A percentile compares a stretch with the other conserved stretches of the same genome.
phyloP scores from a whole-genome alignment of 2,329 filamentous ascomycete species.

The Epichloe sylvatica region DNA sequence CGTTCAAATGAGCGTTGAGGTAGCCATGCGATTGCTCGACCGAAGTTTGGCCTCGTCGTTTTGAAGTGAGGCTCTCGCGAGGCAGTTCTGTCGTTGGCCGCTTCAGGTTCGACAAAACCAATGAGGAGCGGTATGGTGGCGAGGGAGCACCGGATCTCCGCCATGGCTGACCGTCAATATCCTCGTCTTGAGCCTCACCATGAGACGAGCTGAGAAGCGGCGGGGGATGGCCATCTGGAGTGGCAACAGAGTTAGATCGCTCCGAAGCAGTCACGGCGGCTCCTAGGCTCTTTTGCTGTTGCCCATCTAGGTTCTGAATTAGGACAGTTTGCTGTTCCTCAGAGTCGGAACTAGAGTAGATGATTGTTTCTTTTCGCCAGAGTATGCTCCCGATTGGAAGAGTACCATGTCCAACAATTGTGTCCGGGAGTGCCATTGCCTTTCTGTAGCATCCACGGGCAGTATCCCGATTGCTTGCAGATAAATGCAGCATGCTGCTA shows the following conservation, averaged over 20 bases:
- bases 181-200: too few relatives aligned
- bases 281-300: too few relatives aligned
- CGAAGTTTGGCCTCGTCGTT: not conserved
- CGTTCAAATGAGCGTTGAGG: too few relatives aligned
- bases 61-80: not conserved
- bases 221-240: too few relatives aligned
- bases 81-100: not conserved
- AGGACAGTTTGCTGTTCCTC: too few relatives aligned
- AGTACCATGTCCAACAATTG: not conserved
- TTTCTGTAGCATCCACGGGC: not conserved
- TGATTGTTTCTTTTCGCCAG: not conserved
- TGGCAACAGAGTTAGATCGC: too few relatives aligned
- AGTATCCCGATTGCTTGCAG: not conserved
- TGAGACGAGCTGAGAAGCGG: not conserved
- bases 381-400: not conserved
- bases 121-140: not conserved
- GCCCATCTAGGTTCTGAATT: too few relatives aligned
- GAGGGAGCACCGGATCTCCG: constrained; percentile 2
- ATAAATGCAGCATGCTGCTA: constrained; percentile 1
- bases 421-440: not conserved
- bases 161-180: not conserved
- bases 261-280: too few relatives aligned
- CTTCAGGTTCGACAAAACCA: not conserved
- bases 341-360: too few relatives aligned
- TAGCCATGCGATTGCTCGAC: not conserved